These are phyloP conservation scores for Aspergillus pseudoterreus DNA, from an alignment of 2,329 filamentous ascomycete species.

Conservation along the genomic window DNA sequence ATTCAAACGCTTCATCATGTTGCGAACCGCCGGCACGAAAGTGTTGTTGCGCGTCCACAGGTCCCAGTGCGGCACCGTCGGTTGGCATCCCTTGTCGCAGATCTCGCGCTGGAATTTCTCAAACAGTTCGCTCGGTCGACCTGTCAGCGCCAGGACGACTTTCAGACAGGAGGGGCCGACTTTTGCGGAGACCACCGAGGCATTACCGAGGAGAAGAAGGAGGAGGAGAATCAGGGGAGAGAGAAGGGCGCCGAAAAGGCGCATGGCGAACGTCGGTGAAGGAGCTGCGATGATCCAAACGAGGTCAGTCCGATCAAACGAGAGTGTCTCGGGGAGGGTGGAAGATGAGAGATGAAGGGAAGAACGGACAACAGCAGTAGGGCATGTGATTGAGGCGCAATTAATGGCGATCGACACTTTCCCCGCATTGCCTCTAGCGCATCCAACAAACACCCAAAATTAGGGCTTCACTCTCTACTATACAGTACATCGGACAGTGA, in stretches of 20 bases:
- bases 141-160: slow-evolving; percentile 68
- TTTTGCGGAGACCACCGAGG: slow-evolving; percentile 16
- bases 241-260: slow-evolving; percentile 6
- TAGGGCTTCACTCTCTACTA: no score
- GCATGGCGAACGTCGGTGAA: slow-evolving; percentile 16
- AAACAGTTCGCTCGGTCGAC: slow-evolving; percentile 28
- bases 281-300: background rate
- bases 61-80: slow-evolving; percentile 33
- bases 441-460: no score
- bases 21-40: slow-evolving; percentile 34
- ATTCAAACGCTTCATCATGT: slow-evolving; percentile 27
- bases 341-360: background rate
- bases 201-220: slow-evolving; percentile 10
- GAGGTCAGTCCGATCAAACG: background rate
- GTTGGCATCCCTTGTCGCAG: slow-evolving; percentile 31
- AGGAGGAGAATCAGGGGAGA: slow-evolving; percentile 17
- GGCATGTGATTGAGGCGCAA: background rate
- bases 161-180: slow-evolving; percentile 68
- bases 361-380: background rate
- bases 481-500: no score
- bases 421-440: background rate
- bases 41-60: slow-evolving; percentile 36
- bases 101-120: slow-evolving; percentile 32
- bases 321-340: background rate
- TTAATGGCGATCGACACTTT: slow-evolving; percentile 1